Evolutionary conservation across 176 grass and related monocot species (phyloP).

Genomic region (Juncus effusus): DNA sequence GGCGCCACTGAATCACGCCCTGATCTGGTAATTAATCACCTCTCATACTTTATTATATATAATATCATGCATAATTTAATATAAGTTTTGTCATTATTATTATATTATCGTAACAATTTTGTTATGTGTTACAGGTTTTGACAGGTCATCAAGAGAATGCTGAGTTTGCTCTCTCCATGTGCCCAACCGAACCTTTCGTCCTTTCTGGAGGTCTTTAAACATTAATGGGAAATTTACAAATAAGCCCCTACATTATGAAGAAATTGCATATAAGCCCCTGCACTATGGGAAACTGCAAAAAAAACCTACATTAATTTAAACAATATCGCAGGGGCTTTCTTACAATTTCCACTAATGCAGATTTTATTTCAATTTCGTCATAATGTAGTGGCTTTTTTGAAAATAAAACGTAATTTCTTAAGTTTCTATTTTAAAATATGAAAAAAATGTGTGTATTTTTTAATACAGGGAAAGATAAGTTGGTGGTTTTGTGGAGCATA

Average conservation of each 20-base stretch:
- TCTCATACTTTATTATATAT: background rate
- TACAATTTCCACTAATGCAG: no score
- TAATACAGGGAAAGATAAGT: constrained; percentile 87
- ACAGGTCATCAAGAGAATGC: constrained; percentile 89
- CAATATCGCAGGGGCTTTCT: no score
- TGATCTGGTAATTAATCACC: constrained; percentile 65
- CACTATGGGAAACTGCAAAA: no score
- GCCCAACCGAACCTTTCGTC: constrained; percentile 87
- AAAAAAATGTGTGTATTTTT: background rate
- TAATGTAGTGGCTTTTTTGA: no score
- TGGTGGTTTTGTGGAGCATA: constrained; percentile 95
- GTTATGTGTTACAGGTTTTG: constrained; percentile 53
- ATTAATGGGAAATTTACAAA: background rate
- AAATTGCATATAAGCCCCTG: no score
- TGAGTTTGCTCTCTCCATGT: constrained; percentile 95
- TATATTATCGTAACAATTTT: constrained; percentile 20
- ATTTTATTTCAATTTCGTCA: no score
- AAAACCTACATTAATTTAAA: no score
- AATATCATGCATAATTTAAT: no score
- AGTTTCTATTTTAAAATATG: background rate
- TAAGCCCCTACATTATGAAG: no score
- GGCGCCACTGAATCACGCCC: constrained; percentile 80
- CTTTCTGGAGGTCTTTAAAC: constrained; percentile 73
- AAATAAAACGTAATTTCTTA: no score
- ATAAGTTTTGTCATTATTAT: no score